Base-by-base conservation (phyloP, 2,329 filamentous ascomycete species). In the Macrophomina pseudophaseolina region DNA sequence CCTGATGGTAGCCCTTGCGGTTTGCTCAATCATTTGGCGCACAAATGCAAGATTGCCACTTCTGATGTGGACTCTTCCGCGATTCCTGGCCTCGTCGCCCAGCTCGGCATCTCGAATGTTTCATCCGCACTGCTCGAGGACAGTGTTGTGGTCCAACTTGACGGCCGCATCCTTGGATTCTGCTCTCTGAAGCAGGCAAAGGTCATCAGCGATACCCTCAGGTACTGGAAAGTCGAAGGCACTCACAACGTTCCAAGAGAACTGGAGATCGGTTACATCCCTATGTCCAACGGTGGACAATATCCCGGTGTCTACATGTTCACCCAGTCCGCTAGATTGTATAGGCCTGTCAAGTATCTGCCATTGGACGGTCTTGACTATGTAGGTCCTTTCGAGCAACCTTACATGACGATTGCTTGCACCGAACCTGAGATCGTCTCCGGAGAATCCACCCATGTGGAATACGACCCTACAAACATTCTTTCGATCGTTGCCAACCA, bases 401-500 rank as follows among this genome's bases (percentile, higher is more conserved):
- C 94, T 0, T 98, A 95, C 83, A 97, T 99, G 94, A 93, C 93
- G 58, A 97, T 99, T 76, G 94, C 95, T 28, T 94, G 93, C 72
- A 90, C 92, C n/a, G 90, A 94, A 59, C 86, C 90, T 40, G 95
- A 99, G 77, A 88, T 98, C 68, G 86, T 91, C 33, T 91, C 93
- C n/a, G 93, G 93, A 58, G 87, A 94, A 74, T 93, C 93, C 4
- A 97, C 93, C 0, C 95, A 99, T 75, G 93, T 98, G 52, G 95
- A 99, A 79, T 92, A 91, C 73, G 90, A 94, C 67, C 94, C 95
- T 1, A 99, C 95, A 38, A 95, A 98, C 80, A 98, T 99, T 71
- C 87, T 99, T 32, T 98, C 94, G 7, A 98, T 99, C 70, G 86
- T 99, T 62, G 95, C 95, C 74, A 98, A 98, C 81, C 97, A 97